Evolutionary conservation across 257 asterid genomes (phyloP), one percentile per base, ranked within the genome.

Genomic region (Nicotiana knightiana): DNA sequence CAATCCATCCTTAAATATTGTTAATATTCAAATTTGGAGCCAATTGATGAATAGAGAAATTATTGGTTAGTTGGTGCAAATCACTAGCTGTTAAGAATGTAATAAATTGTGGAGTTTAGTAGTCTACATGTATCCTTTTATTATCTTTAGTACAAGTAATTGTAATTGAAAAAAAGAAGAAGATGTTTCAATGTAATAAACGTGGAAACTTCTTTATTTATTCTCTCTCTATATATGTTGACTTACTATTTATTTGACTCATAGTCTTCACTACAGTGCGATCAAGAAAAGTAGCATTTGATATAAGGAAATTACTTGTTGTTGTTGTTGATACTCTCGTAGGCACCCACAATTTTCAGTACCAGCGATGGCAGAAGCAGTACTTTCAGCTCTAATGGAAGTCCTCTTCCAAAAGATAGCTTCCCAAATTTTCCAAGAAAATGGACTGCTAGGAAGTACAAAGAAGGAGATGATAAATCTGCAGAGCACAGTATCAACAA

Each of bases 381-480:
- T 78, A 26, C 12, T 78, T 26, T 78, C 82, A 58, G 70, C 70
- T 35, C 5, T 78, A 32, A n/a, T 77, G 51, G 81, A 77, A 58
- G 81, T 58, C 2, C 13, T 77, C 13, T 35, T 78, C 67, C 37
- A 78, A 62, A 78, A 78, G 82, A 78, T 12, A 78, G 15, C 70
- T 35, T 78, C 70, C 67, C 82, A 39, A 26, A 43, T 6, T 33
- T 33, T 58, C 28, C 18, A 78, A 24, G 15, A 58, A n/a, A 11
- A 3, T 35, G 39, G 39, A 24, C 37, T 26, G 28, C 57, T 78
- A 13, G 82, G 70, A 35, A 24, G 68, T 55, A 58, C 70, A 57
- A 78, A 43, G 54, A 78, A 78, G 53, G 82, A 58, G 70, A 78
- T 78, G 70, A 21, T 10, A 46, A 78, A 35, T 13, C 82, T 78